A percentile compares a stretch with the other conserved stretches of the same genome.
Evolutionary conservation across 169 alveolate genomes (phyloP).

Genomic region (Neospora caninum): DNA sequence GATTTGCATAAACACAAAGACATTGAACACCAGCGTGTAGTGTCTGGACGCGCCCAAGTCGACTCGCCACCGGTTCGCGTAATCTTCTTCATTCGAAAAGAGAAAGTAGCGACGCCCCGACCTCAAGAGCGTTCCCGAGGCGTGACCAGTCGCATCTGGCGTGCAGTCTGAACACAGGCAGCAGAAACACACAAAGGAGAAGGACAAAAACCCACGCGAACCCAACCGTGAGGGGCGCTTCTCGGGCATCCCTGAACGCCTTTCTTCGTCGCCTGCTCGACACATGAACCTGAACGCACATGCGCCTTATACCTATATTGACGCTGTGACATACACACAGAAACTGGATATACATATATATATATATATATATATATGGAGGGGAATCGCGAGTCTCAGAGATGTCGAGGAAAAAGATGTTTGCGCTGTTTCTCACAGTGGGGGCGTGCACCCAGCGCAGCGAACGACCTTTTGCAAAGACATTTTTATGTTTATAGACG

Average conservation of each 20-base stretch:
- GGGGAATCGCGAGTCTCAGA: neutral
- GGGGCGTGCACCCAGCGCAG: too few species aligned
- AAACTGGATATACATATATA: neutral
- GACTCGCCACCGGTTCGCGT: slow-evolving; percentile 12
- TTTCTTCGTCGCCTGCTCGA: too few species aligned
- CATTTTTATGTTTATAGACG: too few species aligned
- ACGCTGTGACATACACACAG: too few species aligned
- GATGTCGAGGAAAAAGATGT: too few species aligned
- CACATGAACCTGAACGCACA: too few species aligned
- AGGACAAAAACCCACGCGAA: too few species aligned
- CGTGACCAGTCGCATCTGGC: neutral
- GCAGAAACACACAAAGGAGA: neutral
- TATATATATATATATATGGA: neutral
- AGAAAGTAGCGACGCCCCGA: slow-evolving; percentile 55
- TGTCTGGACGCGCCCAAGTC: slow-evolving; percentile 80
- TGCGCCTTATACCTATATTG: too few species aligned
- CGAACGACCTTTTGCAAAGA: too few species aligned
- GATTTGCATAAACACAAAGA: slow-evolving; percentile 84
- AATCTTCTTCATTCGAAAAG: slow-evolving; percentile 35
- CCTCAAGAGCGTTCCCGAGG: slow-evolving; percentile 16
- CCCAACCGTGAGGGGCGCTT: too few species aligned
- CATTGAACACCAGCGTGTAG: slow-evolving; percentile 86
- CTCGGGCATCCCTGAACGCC: too few species aligned
- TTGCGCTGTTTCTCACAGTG: too few species aligned
- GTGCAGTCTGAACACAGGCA: slow-evolving; percentile 21